These are phyloP conservation scores for Pythium insidiosum DNA, from an alignment of 352 stramenopile genomes.

Conservation along the genomic window DNA sequence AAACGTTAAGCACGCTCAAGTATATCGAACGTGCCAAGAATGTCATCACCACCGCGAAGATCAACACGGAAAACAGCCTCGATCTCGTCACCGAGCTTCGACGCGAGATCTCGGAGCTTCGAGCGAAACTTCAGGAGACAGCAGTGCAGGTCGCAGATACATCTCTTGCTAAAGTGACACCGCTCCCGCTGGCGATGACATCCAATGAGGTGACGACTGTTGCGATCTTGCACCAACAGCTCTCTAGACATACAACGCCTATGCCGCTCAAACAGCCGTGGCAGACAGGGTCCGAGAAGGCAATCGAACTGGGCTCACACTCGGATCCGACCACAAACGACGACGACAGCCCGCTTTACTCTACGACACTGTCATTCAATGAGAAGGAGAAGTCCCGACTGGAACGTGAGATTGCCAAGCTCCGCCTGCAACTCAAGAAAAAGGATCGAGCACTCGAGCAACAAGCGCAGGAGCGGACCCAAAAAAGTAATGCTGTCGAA, in stretches of 20 bases:
- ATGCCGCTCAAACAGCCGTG: too few relatives aligned
- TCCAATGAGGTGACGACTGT: too few relatives aligned
- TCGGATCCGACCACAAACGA: too few relatives aligned
- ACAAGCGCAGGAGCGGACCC: slow-evolving; percentile 8
- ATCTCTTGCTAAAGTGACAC: background rate
- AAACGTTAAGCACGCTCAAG: slow-evolving; percentile 80
- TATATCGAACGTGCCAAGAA: slow-evolving; percentile 68
- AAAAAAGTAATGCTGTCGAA: background rate
- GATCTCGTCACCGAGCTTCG: slow-evolving; percentile 26
- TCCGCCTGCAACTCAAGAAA: slow-evolving; percentile 24
- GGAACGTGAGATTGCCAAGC: slow-evolving; percentile 27
- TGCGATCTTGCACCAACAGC: too few relatives aligned
- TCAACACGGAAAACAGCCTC: slow-evolving; percentile 26
- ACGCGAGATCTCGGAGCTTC: slow-evolving; percentile 33
- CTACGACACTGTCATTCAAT: slow-evolving; percentile 15
- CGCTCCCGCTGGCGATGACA: background rate
- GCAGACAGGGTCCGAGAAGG: too few relatives aligned
- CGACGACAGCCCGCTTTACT: slow-evolving; percentile 6
- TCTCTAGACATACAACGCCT: too few relatives aligned
- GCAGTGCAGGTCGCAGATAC: too few relatives aligned
- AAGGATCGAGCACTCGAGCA: slow-evolving; percentile 24
- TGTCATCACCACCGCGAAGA: slow-evolving; percentile 27
- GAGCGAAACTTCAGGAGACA: slow-evolving; percentile 20
- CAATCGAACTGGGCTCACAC: too few relatives aligned
- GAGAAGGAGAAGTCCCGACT: slow-evolving; percentile 27